Conservation (phyloP, 495 filamentous ascomycete genomes). For the Tuber calosporum region DNA sequence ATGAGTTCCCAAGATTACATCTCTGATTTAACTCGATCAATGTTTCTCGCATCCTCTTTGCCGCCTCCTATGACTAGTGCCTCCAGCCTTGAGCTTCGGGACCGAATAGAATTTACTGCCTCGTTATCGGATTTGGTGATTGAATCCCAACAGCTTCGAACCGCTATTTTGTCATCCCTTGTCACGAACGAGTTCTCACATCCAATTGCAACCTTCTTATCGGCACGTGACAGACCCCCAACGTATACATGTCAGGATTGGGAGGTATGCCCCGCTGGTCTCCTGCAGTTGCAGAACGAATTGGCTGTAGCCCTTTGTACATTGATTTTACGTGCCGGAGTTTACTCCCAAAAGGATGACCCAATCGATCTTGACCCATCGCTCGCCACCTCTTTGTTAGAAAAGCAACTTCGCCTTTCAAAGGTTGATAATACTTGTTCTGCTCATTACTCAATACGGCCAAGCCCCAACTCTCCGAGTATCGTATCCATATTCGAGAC, state of each 20-base stretch:
- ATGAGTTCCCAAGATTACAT: slow-evolving; percentile 15
- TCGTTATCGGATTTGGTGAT: slow-evolving; percentile 19
- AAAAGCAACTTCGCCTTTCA: slow-evolving; percentile 27
- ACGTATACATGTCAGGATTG: slow-evolving; percentile 30
- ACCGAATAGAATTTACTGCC: slow-evolving; percentile 21
- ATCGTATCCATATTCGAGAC: slow-evolving; percentile 33
- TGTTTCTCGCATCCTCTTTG: slow-evolving; percentile 16
- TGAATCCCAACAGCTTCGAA: slow-evolving; percentile 27
- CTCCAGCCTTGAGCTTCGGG: slow-evolving; percentile 16
- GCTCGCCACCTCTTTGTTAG: slow-evolving; percentile 24
- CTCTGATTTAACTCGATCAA: slow-evolving; percentile 22
- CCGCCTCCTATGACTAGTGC: slow-evolving; percentile 12
- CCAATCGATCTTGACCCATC: slow-evolving; percentile 22
- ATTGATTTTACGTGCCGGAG: slow-evolving; percentile 27
- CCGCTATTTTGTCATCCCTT: slow-evolving; percentile 24
- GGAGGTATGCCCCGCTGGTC: slow-evolving; percentile 28
- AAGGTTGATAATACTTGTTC: slow-evolving; percentile 5
- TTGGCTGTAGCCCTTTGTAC: slow-evolving; percentile 22
- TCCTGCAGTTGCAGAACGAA: slow-evolving; percentile 22
- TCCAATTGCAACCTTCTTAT: slow-evolving; percentile 20
- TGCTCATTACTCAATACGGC: slow-evolving; percentile 14
- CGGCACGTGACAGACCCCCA: slow-evolving; percentile 15
- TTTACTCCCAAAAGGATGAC: slow-evolving; percentile 25
- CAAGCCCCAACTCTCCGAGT: slow-evolving; percentile 15
- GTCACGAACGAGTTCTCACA: slow-evolving; percentile 23